Evolutionary conservation across 768 basidiomycete species (phyloP), one percentile per base, ranked within the genome.

Genomic region (Serendipita sp.): DNA sequence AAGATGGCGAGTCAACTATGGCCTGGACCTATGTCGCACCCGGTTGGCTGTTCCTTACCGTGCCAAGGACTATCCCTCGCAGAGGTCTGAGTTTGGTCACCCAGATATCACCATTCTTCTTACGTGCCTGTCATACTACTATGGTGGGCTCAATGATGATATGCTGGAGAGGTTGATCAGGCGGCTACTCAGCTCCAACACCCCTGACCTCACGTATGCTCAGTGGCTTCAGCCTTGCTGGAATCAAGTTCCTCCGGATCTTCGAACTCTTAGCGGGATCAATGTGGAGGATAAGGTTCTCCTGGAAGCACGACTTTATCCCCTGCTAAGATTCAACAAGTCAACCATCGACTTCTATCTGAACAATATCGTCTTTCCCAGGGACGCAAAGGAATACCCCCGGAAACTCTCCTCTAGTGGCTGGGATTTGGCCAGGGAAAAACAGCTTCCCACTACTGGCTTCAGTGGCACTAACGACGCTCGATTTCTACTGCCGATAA

Each of bases 391-490:
- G 58, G 76, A 79, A 32, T 83, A 81, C 66, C 75, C 75, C 1
- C 64, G 67, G 10, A 82, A 80, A 67, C 71, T 83, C n/a, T 68
- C 77, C 2, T 78, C 81, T 11, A 79, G 78, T 1, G 76, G 76
- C 0, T 83, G 81, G 82, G 82, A 83, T 72, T 70, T 83, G 45
- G 80, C 78, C 0, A 77, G 78, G 62, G 65, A 64, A 2, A 78
- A 74, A 53, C 35, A 34, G 8, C 66, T 74, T 18, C 30, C 74
- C 15, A 79, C 74, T 1, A 81, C 80, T 0, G 80, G 80, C 3
- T 83, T 83, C 67, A 82, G 80, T 60, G 82, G 81, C 7, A 83
- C 82, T 1, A 83, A 83, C 58, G 82, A 83, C 66, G 75, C 76
- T 65, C 75, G 76, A 53, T 53, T 28, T 16, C 51, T 28, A 53